Conservation (phyloP, 1,284 basidiomycete species). For the Trichosporon asahii region DNA sequence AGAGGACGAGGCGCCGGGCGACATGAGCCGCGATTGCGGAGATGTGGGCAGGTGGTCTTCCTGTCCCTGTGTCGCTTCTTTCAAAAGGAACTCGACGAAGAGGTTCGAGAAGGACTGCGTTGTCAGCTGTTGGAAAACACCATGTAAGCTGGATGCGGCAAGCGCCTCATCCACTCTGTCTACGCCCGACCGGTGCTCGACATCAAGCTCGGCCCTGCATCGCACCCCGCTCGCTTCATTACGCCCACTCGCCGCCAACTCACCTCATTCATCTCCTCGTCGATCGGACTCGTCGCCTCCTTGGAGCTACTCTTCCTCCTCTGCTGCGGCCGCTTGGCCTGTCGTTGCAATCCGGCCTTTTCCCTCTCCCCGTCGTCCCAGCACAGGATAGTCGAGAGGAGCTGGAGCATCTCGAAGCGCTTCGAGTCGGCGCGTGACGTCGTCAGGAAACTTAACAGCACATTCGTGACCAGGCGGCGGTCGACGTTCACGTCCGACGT, state of each 20-base stretch:
- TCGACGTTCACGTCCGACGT: conserved; percentile 88
- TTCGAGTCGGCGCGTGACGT: conserved; percentile 89
- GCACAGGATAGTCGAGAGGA: conserved; percentile 80
- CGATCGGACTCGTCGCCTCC: conserved; percentile 38
- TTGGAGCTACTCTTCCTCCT: conserved; percentile 64
- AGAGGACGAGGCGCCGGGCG: neutral
- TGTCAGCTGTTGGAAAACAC: neutral
- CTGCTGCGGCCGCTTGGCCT: conserved; percentile 55
- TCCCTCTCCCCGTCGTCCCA: conserved; percentile 90
- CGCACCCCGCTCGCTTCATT: neutral
- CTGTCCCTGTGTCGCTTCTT: conserved; percentile 64
- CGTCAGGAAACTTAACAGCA: conserved; percentile 85
- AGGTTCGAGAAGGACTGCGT: conserved; percentile 85
- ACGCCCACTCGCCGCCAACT: conserved; percentile 13
- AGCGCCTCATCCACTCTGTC: no score
- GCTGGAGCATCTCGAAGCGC: conserved; percentile 90
- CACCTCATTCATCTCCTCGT: conserved; percentile 52
- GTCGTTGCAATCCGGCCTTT: conserved; percentile 77
- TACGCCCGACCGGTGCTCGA: no score
- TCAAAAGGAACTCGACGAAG: conserved; percentile 92
- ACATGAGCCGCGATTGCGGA: neutral
- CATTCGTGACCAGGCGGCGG: conserved; percentile 85
- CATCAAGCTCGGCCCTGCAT: neutral
- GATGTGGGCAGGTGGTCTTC: conserved; percentile 2
- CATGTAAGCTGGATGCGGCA: no score